Percentiles rank a stretch among this genome's conserved stretches.
These are phyloP conservation scores for Paracoccidioides brasiliensis DNA, from an alignment of 2,329 filamentous ascomycete genomes.

Conservation along the genomic window DNA sequence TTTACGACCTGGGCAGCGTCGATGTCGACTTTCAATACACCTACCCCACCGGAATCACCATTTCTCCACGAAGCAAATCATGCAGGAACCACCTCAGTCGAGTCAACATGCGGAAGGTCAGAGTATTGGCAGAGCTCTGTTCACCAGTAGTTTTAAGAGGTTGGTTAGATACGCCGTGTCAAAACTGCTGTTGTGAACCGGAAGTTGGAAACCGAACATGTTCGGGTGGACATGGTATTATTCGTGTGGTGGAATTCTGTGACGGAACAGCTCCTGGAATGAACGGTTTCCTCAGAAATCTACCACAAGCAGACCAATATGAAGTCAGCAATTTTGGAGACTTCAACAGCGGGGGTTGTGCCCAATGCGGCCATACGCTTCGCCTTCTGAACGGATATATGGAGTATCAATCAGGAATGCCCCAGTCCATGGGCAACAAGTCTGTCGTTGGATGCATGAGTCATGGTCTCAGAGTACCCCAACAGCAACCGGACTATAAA, in stretches of 20 bases:
- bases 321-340: not conserved
- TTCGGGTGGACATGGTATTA: not conserved
- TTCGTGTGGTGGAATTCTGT: not conserved
- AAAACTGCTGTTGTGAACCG: not conserved
- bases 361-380: not conserved
- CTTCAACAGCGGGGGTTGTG: not conserved
- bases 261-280: not conserved
- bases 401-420: not conserved
- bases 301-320: not conserved
- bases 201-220: not conserved
- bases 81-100: not conserved
- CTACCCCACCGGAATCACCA: constrained; percentile 2
- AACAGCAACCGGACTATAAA: not conserved
- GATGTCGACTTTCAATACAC: constrained; percentile 1
- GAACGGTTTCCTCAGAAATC: not conserved
- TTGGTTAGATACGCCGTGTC: not conserved
- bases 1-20: not conserved
- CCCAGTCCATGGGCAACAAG: not conserved
- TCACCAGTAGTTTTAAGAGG: constrained; percentile 2
- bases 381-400: not conserved
- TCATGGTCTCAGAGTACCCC: not conserved
- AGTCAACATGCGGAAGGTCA: constrained; percentile 1
- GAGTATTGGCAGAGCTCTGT: not conserved
- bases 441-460: not conserved
- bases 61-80: not conserved